Evolutionary conservation across 768 basidiomycete species (phyloP).

Genomic region (Mycena galericulata): DNA sequence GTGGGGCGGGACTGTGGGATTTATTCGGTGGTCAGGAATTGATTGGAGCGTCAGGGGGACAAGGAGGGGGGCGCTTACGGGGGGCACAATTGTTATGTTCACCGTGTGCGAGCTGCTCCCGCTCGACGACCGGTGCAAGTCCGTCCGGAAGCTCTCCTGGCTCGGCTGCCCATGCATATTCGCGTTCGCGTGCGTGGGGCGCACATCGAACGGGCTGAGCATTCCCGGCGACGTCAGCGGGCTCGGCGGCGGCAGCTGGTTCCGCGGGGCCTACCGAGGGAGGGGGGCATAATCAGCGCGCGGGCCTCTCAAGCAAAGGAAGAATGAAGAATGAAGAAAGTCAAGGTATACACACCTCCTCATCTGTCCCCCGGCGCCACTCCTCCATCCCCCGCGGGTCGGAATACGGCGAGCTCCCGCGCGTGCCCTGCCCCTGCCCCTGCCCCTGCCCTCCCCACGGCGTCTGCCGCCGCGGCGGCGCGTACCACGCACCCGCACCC

Average conservation of each 20-base stretch:
- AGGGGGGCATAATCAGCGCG: neutral
- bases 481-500: neutral
- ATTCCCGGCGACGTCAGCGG: constrained; percentile 18
- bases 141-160: constrained; percentile 12
- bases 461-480: constrained; percentile 10
- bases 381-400: constrained; percentile 31
- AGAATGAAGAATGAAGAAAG: too few species aligned
- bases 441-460: neutral
- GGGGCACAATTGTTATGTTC: constrained; percentile 23
- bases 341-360: constrained; percentile 13
- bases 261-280: constrained; percentile 17
- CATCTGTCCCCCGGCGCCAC: constrained; percentile 25
- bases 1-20: constrained; percentile 17
- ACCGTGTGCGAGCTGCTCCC: constrained; percentile 15
- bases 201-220: constrained; percentile 22
- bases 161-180: constrained; percentile 9
- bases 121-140: constrained; percentile 20
- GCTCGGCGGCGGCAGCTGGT: constrained; percentile 21
- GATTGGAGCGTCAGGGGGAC: too few species aligned
- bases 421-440: neutral
- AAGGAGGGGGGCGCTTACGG: neutral
- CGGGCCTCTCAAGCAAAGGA: neutral
- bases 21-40: neutral
- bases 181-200: too few species aligned
- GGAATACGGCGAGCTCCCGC: constrained; percentile 22